Evolutionary conservation across 345 rosid genomes (phyloP), one percentile per base, ranked within the genome.

Genomic region (Cardamine occulta): DNA sequence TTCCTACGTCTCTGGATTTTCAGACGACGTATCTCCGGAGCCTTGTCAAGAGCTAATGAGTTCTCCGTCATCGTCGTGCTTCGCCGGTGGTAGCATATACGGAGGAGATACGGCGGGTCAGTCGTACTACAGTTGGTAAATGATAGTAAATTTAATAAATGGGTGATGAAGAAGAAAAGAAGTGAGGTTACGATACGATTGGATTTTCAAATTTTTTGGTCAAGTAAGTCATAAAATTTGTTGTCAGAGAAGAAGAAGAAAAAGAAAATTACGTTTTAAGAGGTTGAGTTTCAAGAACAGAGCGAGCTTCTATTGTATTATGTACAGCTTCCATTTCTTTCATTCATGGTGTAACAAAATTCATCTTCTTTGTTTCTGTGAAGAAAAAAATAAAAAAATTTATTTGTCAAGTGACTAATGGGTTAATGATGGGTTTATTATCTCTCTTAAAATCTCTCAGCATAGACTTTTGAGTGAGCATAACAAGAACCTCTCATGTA

Each of bases 1-100:
- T 51, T 90, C 96, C 2, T 48, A 86, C 15, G 91, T 94, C 23
- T 66, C 81, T 14, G 99, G 99, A 2, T 88, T 48, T 66, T 90
- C 98, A 2, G 89, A 88, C n/a, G 79, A 74, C 0, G 97, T 94
- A 12, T 79, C 77, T 39, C 98, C 98, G 0, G 79, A 83, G 71
- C 87, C 92, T 13, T 94, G 98, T 54, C 66, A 73, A 3, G 95
- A 86, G 21, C 93, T 94, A 0, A 47, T 61, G 60, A 79, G 48
- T 70, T 79, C 80, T 66, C 31, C 70, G 4, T 73, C 66, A 4
- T 73, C 70, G 47, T 34, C 78, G 6, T 78, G 70, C 57, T 45
- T 35, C 7, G 42, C 40, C 14, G 48, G 34, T 60, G 73, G 49
- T 17, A 32, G 47, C 17, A 18, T 77, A 48, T 26, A 63, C 62